Evolutionary conservation across 257 asterid genomes (phyloP).

Genomic region (Solanum paucissectum): DNA sequence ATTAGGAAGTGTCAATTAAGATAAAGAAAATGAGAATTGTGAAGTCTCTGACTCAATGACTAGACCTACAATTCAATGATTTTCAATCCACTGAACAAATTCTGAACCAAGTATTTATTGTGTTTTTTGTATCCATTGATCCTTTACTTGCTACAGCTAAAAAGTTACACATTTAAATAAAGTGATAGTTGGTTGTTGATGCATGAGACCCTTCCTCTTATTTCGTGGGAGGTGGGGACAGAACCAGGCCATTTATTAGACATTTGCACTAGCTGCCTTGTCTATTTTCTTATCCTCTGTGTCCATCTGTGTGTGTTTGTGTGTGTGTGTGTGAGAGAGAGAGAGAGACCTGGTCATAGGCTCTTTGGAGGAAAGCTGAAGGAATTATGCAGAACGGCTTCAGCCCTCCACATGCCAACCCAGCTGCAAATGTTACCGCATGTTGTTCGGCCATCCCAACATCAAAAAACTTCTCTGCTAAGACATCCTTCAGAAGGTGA

Average conservation of each 20-base stretch:
- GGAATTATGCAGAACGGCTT: constrained; percentile 87
- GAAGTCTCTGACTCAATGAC: not conserved
- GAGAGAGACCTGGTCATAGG: constrained; percentile 66
- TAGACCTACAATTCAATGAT: not conserved
- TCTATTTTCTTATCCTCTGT: not conserved
- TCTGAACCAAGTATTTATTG: not conserved
- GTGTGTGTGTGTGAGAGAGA: not conserved
- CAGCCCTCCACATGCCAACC: constrained; percentile 73
- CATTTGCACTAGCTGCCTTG: not conserved
- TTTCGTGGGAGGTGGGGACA: not conserved
- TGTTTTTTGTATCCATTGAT: not conserved
- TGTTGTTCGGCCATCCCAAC: constrained; percentile 99
- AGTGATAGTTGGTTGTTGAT: not conserved
- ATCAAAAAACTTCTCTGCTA: constrained; percentile 52
- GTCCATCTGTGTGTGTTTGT: not conserved
- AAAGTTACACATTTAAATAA: not conserved
- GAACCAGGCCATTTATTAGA: not conserved
- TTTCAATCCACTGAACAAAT: not conserved
- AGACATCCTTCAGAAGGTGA: constrained; percentile 34
- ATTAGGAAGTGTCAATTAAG: not conserved
- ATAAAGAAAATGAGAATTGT: not conserved
- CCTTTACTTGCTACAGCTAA: not conserved
- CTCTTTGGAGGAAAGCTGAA: constrained; percentile 83
- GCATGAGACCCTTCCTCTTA: not conserved
- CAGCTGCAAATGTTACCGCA: constrained; percentile 88